Conservation (phyloP, 202 grass and related monocot species). For the Elaeis oleifera region DNA sequence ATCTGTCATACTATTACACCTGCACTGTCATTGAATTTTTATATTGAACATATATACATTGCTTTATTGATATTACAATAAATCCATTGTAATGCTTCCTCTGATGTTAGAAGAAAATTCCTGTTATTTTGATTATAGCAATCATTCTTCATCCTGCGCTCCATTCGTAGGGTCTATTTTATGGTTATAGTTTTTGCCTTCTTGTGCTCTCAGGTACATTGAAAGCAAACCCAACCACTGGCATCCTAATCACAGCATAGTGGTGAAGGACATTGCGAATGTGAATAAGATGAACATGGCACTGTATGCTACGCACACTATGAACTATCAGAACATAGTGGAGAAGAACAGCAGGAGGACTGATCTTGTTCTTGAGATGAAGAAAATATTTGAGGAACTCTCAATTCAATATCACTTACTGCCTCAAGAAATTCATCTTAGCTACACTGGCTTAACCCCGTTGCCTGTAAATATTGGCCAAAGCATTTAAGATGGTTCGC, state of each 20-base stretch:
- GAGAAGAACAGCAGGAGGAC: constrained; percentile 72
- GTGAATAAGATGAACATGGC: constrained; percentile 88
- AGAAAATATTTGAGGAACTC: constrained; percentile 86
- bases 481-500: constrained; percentile 8
- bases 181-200: not conserved
- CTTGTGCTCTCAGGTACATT: constrained; percentile 51
- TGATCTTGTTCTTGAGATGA: constrained; percentile 80
- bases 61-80: no score
- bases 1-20: no score
- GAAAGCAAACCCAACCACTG: constrained; percentile 89
- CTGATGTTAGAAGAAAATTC: no score
- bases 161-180: not conserved
- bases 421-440: constrained; percentile 65
- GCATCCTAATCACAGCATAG: constrained; percentile 55
- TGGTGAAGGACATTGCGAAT: constrained; percentile 72
- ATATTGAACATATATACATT: no score
- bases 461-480: constrained; percentile 36
- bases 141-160: not conserved
- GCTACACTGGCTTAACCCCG: constrained; percentile 33
- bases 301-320: constrained; percentile 63
- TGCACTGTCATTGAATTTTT: no score
- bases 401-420: constrained; percentile 53
- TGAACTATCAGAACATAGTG: constrained; percentile 86
- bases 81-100: no score
- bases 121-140: constrained; percentile 1